These are phyloP conservation scores for Talaromyces sp. DNA, from an alignment of 2,329 filamentous ascomycete genomes.

Conservation along the genomic window DNA sequence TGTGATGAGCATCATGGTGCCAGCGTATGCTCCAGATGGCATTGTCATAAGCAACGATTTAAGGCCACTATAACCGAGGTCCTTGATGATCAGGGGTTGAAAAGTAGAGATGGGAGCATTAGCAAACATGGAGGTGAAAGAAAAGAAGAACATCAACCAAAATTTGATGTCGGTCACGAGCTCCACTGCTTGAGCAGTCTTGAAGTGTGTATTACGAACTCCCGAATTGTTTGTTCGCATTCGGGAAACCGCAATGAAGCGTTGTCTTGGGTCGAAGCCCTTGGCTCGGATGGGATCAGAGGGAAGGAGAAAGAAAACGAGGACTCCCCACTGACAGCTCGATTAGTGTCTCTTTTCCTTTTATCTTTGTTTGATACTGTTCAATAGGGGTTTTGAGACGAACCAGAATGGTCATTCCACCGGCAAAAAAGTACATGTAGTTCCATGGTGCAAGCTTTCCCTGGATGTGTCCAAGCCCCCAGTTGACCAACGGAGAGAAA, in stretches of 20 bases:
- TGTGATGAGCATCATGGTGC: neutral
- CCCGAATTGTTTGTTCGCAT: conserved; percentile 11
- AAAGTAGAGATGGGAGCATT: conserved; percentile 5
- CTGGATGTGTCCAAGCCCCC: conserved; percentile 2
- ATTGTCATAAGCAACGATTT: neutral
- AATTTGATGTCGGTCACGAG: neutral
- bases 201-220: conserved; percentile 4
- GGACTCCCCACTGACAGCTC: neutral
- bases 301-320: neutral
- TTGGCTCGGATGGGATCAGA: conserved; percentile 2
- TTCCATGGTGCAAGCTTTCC: conserved; percentile 1
- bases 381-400: neutral
- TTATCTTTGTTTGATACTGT: neutral
- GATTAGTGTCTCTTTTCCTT: neutral
- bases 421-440: conserved; percentile 11
- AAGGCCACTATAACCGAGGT: neutral
- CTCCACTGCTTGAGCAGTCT: neutral
- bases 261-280: neutral
- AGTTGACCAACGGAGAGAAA: conserved; percentile 9
- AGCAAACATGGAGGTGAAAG: neutral
- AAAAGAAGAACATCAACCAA: conserved; percentile 8
- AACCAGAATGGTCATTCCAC: neutral
- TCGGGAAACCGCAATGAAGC: conserved; percentile 8
- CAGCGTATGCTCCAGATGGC: neutral
- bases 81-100: neutral